Evolutionary conservation across 139 green algal genomes (phyloP).

Genomic region (Ulvella scutata): DNA sequence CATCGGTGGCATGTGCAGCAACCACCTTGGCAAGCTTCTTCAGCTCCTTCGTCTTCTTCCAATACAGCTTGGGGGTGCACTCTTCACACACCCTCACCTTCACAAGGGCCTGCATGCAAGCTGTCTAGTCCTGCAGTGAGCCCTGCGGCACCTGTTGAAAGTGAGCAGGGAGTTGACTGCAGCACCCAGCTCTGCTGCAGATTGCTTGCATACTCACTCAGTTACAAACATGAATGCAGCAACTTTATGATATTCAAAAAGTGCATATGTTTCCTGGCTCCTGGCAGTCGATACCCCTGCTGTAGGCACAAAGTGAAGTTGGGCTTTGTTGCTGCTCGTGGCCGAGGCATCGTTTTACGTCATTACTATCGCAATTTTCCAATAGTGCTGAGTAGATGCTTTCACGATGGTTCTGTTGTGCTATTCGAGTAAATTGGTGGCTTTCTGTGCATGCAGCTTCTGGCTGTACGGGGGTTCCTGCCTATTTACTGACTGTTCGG

Average conservation of each 20-base stretch:
- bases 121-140: neutral
- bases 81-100: slow-evolving; percentile 64
- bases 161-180: neutral
- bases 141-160: neutral
- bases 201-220: neutral
- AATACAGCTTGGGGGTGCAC: slow-evolving; percentile 70
- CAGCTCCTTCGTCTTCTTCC: slow-evolving; percentile 30
- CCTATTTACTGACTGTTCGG: no score
- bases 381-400: no score
- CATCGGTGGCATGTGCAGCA: neutral
- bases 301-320: no score
- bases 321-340: no score
- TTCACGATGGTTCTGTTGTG: no score
- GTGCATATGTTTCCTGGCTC: neutral
- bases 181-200: neutral
- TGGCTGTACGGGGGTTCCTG: no score
- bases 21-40: slow-evolving; percentile 3
- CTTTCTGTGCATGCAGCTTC: no score
- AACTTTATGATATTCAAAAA: neutral
- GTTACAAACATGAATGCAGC: neutral
- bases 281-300: no score
- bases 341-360: no score
- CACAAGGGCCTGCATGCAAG: slow-evolving; percentile 28
- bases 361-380: no score
- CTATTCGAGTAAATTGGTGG: no score